Evolutionary conservation across 164 flowering plant genomes (phyloP).

Genomic region (Cinnamomum micranthum): DNA sequence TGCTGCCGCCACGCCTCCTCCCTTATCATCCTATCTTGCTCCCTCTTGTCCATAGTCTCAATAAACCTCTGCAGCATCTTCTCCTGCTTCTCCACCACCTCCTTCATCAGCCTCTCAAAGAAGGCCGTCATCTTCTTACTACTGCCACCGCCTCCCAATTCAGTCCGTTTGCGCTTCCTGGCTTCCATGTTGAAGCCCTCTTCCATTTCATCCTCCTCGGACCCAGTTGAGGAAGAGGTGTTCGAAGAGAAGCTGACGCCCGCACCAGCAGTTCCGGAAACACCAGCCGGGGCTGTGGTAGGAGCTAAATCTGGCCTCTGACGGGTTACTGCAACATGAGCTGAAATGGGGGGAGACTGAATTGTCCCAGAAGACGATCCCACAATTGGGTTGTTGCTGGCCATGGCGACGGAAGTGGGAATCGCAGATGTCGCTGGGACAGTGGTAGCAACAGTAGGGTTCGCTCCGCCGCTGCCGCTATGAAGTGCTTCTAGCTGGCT

Average conservation of each 20-base stretch:
- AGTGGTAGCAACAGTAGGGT: not conserved
- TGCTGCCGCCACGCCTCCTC: constrained; percentile 81
- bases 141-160: constrained; percentile 12
- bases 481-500: constrained; percentile 63
- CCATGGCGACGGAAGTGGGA: constrained; percentile 5
- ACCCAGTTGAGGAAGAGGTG: constrained; percentile 32
- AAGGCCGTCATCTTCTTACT: constrained; percentile 46
- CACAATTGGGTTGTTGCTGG: constrained; percentile 5
- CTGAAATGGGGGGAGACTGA: not conserved
- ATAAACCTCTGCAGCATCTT: constrained; percentile 57
- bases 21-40: constrained; percentile 58
- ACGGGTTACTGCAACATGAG: not conserved
- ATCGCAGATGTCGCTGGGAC: constrained; percentile 5
- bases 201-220: constrained; percentile 10
- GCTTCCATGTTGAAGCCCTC: constrained; percentile 10
- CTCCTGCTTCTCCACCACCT: constrained; percentile 76
- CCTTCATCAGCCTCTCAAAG: constrained; percentile 58
- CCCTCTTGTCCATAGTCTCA: constrained; percentile 68
- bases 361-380: not conserved
- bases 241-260: constrained; percentile 52
- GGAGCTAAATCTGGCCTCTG: constrained; percentile 2
- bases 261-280: constrained; percentile 8
- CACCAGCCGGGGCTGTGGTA: not conserved
- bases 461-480: constrained; percentile 8
- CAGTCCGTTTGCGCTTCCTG: constrained; percentile 38